phyloP scores from a whole-genome alignment of 306 rosid genomes.

The Sphenostylis stenocarpa region DNA sequence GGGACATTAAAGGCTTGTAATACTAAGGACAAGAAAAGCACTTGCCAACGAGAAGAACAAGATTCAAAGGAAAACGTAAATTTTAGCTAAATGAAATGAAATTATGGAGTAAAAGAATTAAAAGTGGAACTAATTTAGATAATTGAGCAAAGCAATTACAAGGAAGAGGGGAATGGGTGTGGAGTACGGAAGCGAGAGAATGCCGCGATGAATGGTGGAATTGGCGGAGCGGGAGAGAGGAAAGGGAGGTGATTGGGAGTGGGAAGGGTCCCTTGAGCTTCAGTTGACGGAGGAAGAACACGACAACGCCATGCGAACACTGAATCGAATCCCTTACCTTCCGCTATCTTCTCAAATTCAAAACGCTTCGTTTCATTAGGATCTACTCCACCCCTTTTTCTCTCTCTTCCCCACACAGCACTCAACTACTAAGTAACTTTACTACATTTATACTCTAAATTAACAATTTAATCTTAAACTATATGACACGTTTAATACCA shows the following conservation, averaged over 20 bases:
- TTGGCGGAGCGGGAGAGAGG: too few relatives aligned
- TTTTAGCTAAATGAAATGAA: background rate
- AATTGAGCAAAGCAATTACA: background rate
- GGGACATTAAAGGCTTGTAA: background rate
- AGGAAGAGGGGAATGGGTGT: background rate
- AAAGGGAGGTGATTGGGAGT: background rate
- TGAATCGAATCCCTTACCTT: background rate
- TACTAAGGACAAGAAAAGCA: background rate
- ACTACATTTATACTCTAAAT: too few relatives aligned
- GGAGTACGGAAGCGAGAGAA: background rate
- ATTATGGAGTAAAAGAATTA: background rate
- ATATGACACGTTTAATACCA: too few relatives aligned
- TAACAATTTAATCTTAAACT: background rate
- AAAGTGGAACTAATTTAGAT: background rate
- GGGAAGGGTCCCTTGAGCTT: background rate
- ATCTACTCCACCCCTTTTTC: background rate
- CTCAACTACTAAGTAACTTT: too few relatives aligned
- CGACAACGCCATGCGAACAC: background rate
- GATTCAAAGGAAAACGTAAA: background rate
- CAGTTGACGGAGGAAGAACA: background rate
- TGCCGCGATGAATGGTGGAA: background rate
- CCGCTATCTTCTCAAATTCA: background rate
- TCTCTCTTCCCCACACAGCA: too few relatives aligned
- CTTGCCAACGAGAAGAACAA: background rate
- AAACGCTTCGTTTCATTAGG: slow-evolving; percentile 36